Base-by-base conservation (phyloP, 768 basidiomycete species). In the Kwoniella sp. region DNA sequence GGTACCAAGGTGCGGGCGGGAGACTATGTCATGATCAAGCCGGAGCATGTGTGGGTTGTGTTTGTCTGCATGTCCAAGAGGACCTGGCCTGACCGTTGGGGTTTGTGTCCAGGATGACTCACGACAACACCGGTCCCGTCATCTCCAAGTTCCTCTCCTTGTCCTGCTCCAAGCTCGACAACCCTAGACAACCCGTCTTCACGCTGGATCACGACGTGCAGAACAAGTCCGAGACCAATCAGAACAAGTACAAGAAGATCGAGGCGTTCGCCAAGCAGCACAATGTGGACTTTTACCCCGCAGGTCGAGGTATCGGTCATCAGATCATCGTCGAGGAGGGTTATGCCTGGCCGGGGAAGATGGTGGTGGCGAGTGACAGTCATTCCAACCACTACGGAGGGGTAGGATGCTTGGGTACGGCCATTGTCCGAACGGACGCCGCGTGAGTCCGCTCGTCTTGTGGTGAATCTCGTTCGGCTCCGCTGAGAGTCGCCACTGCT, bases 361-460 rank as follows among this genome's bases (percentile, higher is more conserved):
- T 99, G 67, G 95, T 93, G 2, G 95, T 99, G 25, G 92, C 91
- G 6, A 89, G 86, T 65, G 91, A 93, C 76, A 91, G 88, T 71
- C 92, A 95, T 75, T 89, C 87, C 69, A 99, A 99, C 73, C 98
- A 98, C 88, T 99, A 99, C 67, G 95, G 95, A 15, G 95, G 92
- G 28, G 88, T 99, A 3, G 93, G 90, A 1, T 93, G 92, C 67
- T 83, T 99, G 3, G 95, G 95, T 2, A 99, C 95, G 0, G 90
- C 95, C 0, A 95, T 98, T 58, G 95, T 98, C 5, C 83, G 95
- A 43, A 96, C 73, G 22, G 73, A 73, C 56, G 63, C 69, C 36
- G 65, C 67, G 53, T 63, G 53, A 66, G 62, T 53, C 0, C 17
- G 20, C 26, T n/a, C 20, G 17, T 41, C 27, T 20, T 1, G n/a